Conservation (phyloP, 1,284 basidiomycete genomes). For the Fomitopsis palustris region DNA sequence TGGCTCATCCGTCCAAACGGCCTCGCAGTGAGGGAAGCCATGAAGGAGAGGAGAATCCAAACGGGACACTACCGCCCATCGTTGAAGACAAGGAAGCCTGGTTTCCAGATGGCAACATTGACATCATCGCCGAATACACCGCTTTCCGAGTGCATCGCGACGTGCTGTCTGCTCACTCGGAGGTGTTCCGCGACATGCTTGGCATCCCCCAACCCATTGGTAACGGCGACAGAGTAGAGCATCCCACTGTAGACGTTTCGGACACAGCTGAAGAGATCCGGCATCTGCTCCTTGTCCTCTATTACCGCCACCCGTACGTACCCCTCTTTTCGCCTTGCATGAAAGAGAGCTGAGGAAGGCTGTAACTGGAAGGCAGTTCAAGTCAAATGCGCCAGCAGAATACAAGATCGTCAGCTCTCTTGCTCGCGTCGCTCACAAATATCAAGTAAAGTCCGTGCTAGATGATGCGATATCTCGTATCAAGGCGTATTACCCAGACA, state of each 20-base stretch:
- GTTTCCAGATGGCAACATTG: constrained; percentile 10
- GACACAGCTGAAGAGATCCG: constrained; percentile 17
- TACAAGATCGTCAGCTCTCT: constrained; percentile 18
- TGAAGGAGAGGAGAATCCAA: too few relatives aligned
- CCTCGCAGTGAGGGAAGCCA: too few relatives aligned
- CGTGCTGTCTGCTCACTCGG: constrained; percentile 20
- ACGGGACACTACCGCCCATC: too few relatives aligned
- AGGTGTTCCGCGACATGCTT: constrained; percentile 25
- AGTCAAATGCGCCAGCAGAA: constrained; percentile 11
- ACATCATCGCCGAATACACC: constrained; percentile 15
- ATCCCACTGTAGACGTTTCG: constrained; percentile 18
- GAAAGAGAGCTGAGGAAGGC: background rate
- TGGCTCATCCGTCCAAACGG: too few relatives aligned
- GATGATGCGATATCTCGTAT: constrained; percentile 16
- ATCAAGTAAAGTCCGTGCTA: constrained; percentile 18
- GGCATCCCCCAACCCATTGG: constrained; percentile 16
- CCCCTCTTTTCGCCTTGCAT: background rate
- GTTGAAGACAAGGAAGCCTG: constrained; percentile 27
- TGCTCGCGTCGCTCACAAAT: constrained; percentile 21
- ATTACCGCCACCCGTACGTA: constrained; percentile 16
- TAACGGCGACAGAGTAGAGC: constrained; percentile 16
- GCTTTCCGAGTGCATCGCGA: constrained; percentile 24
- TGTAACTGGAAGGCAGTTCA: background rate
- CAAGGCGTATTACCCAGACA: constrained; percentile 17
- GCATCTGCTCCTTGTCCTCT: constrained; percentile 16